Evolutionary conservation across 2,329 filamentous ascomycete species (phyloP).

Genomic region (Fusarium irregulare): DNA sequence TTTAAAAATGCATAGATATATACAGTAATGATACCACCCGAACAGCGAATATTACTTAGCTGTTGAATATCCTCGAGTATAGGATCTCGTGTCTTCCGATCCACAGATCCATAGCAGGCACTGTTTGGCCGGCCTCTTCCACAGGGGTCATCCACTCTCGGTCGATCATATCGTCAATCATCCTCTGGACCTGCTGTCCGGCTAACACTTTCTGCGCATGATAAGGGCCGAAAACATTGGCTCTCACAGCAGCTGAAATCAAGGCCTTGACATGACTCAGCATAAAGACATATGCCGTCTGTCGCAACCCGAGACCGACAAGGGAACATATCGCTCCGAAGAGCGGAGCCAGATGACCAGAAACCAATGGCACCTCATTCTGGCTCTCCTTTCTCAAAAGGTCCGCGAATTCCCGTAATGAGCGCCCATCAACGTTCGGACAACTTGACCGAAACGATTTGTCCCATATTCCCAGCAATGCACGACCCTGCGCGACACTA

Average conservation of each 20-base stretch:
- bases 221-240: slow-evolving; percentile 83
- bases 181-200: slow-evolving; percentile 64
- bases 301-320: slow-evolving; percentile 68
- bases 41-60: slow-evolving; percentile 56
- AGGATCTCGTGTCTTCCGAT: slow-evolving; percentile 83
- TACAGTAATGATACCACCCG: slow-evolving; percentile 49
- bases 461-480: slow-evolving; percentile 81
- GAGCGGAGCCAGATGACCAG: slow-evolving; percentile 77
- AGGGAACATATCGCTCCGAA: slow-evolving; percentile 74
- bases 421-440: slow-evolving; percentile 43
- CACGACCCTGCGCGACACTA: slow-evolving; percentile 79
- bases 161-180: slow-evolving; percentile 68
- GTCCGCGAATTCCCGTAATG: slow-evolving; percentile 52
- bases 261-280: slow-evolving; percentile 81
- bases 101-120: slow-evolving; percentile 85
- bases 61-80: slow-evolving; percentile 90
- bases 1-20: slow-evolving; percentile 43
- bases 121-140: slow-evolving; percentile 77
- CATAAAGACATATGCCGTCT: slow-evolving; percentile 80
- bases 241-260: slow-evolving; percentile 79
- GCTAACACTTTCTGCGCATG: slow-evolving; percentile 81
- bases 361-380: slow-evolving; percentile 56
- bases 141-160: slow-evolving; percentile 68
- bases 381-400: slow-evolving; percentile 49
- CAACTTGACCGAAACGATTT: slow-evolving; percentile 67